phyloP scores from a whole-genome alignment of 2,329 filamentous ascomycete genomes.

The Passalora sequoiae region DNA sequence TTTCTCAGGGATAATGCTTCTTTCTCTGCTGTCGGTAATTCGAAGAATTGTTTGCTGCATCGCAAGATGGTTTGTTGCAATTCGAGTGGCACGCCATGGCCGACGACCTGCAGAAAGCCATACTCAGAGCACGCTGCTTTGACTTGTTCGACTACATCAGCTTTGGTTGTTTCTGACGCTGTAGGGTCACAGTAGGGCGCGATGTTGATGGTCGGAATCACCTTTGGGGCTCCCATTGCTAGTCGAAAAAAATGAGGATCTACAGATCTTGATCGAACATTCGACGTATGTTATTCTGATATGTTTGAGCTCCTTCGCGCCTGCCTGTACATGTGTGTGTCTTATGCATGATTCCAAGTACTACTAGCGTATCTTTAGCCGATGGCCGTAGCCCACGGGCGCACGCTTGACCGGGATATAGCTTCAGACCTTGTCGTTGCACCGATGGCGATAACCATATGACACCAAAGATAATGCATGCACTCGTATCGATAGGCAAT shows the following conservation, averaged over 20 bases:
- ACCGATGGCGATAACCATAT: too few species aligned
- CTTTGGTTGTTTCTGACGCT: slow-evolving; percentile 32
- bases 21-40: slow-evolving; percentile 18
- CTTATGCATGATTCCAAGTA: neutral
- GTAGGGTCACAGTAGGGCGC: slow-evolving; percentile 33
- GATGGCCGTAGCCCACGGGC: too few species aligned
- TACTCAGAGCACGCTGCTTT: slow-evolving; percentile 37
- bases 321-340: neutral
- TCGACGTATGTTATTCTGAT: neutral
- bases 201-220: slow-evolving; percentile 40
- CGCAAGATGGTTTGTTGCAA: slow-evolving; percentile 18
- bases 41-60: slow-evolving; percentile 20
- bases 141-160: slow-evolving; percentile 40
- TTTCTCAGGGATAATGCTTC: slow-evolving; percentile 22
- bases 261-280: too few species aligned
- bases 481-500: too few species aligned
- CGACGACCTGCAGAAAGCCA: slow-evolving; percentile 43
- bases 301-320: neutral
- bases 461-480: too few species aligned
- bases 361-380: too few species aligned
- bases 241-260: neutral
- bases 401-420: too few species aligned
- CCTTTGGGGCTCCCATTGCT: slow-evolving; percentile 2
- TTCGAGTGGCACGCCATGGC: slow-evolving; percentile 37
- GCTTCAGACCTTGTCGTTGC: too few species aligned